Evolutionary conservation across 495 filamentous ascomycete species (phyloP), one percentile per base, ranked within the genome.

Genomic region (Aspergillus bertholletiae): DNA sequence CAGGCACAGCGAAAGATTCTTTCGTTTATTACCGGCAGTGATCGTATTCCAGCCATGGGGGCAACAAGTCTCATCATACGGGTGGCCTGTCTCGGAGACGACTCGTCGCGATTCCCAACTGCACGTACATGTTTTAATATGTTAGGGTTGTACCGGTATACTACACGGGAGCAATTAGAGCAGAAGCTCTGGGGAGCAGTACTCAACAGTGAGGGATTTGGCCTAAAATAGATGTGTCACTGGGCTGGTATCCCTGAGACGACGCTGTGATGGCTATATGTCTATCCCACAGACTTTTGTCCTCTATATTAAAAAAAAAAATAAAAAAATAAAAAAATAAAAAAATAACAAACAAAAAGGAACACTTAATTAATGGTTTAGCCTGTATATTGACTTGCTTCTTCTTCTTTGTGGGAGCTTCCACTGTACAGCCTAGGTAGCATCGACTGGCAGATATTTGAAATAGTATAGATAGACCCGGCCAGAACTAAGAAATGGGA

Each of bases 41-140:
- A 97, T 61, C 84, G 92, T 15, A 90, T 96, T 49, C 92, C 92
- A 4, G 93, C 92, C 6, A 92, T 90, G 84, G 92, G 92, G 2
- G 88, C 91, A 13, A 89, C 89, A 26, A 90, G 84, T 59, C 74
- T 96, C 49, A 79, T 85, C 8, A 88, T 97, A 35, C 82, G 84
- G 53, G 71, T 96, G 22, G 77, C 78, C 30, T 90, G 89, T 59
- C 73, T 93, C 26, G 91, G 90, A 4, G 83, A 90, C 37, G 87
- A 95, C 58, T 76, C 75, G 55, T 71, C 80, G 21, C 76, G 92
- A 39, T 96, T 89, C 61, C 92, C 92, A 15, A 87, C 87, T 7
- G 92, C 92, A 21, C 83, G 92, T 59, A 97, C 92, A 11, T 97
- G 92, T 59, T 97, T 97, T 70, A 96, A 97, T 72, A 82, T 83